A percentile compares a stretch with the other conserved stretches of the same genome.
phyloP scores from a whole-genome alignment of 2,329 filamentous ascomycete genomes.

The Aureobasidium musti region DNA sequence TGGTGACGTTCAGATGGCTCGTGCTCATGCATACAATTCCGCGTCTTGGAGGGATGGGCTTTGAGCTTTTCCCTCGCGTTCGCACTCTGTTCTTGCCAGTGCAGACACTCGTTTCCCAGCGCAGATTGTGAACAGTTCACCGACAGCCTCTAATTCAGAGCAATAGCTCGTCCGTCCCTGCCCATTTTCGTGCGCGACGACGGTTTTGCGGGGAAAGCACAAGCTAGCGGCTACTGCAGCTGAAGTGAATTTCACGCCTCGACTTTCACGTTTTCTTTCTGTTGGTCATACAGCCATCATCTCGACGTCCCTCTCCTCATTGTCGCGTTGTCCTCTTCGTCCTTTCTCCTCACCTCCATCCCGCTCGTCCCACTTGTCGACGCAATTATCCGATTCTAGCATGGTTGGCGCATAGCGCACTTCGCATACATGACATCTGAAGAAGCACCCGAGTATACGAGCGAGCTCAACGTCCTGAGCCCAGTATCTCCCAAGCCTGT shows the following conservation, averaged over 20 bases:
- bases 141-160: neutral
- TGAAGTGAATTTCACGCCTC: slow-evolving; percentile 20
- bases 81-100: neutral
- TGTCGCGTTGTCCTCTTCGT: neutral
- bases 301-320: slow-evolving; percentile 2
- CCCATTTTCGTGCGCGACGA: neutral
- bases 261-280: slow-evolving; percentile 25
- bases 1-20: slow-evolving; percentile 21
- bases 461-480: slow-evolving; percentile 60
- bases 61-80: slow-evolving; percentile 5
- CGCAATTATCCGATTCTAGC: slow-evolving; percentile 44
- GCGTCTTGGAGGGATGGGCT: slow-evolving; percentile 1
- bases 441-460: slow-evolving; percentile 63
- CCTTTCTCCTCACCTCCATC: slow-evolving; percentile 33
- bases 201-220: slow-evolving; percentile 10
- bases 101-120: neutral
- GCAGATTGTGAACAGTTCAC: neutral
- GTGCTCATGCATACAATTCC: slow-evolving; percentile 19
- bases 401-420: slow-evolving; percentile 41
- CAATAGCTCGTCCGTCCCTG: neutral
- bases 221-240: slow-evolving; percentile 20
- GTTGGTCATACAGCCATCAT: slow-evolving; percentile 26
- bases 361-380: slow-evolving; percentile 23
- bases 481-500: slow-evolving; percentile 71
- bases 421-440: slow-evolving; percentile 45